Evolutionary conservation across 768 basidiomycete species (phyloP), one percentile per base, ranked within the genome.

Genomic region (Auricularia sp.): DNA sequence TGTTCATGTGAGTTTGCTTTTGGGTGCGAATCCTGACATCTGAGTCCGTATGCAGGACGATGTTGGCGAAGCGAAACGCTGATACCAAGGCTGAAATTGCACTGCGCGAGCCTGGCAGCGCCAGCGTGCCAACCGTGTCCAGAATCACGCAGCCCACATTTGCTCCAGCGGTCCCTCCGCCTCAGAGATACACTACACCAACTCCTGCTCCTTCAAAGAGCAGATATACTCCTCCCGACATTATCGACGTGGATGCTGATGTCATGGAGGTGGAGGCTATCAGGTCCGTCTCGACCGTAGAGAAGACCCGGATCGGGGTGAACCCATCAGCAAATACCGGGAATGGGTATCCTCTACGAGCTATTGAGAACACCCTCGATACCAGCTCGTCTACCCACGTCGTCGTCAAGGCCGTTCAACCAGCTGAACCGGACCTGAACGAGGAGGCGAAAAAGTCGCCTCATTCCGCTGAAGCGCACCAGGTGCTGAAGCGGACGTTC

Each of bases 401-500:
- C 16, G 18, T 36, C 59, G 51, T 33, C 23, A 53, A 42, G 7
- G 63, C 63, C 11, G 39, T 36, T 14, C 29, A 16, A 7, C 64
- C 47, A 1, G 59, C 66, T 47, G 43, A 62, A 36, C 53, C 63
- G 33, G 66, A 54, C 44, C 61, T 35, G 21, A 21, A 44, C 16
- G 23, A 36, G 10, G 54, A 63, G 23, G 53, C 64, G 36, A 61
- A 39, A 5, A 39, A 67, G 63, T 64, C 70, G 29, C 68, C 69
- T 6, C 78, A 78, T 67, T 80, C 80, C 65, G 56, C 63, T 10
- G 89, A 91, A 71, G 77, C 90, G 61, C 74, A 76, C 66, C 74
- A 74, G 29, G 81, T 82, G 12, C 78, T 94, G 8, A 79, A 75
- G 59, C 68, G 74, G 7, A 78, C 82, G 0, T 98, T 98, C 74